These are phyloP conservation scores for Medicago arabica DNA, from an alignment of 306 rosid species.

Conservation along the genomic window DNA sequence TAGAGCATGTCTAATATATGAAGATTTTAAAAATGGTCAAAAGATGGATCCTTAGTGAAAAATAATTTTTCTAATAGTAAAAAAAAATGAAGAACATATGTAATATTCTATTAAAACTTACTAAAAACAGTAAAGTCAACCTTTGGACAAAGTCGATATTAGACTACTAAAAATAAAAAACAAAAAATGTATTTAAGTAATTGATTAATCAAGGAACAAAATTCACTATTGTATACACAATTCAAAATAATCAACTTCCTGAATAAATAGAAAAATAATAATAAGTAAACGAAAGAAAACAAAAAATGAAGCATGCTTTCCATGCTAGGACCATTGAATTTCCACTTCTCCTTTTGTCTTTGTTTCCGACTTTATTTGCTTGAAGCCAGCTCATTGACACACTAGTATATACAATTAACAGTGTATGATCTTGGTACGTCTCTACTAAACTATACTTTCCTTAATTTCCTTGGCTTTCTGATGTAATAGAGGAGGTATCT, in stretches of 20 bases:
- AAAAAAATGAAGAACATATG: too few relatives aligned
- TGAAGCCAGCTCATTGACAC: slow-evolving; percentile 16
- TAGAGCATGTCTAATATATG: too few relatives aligned
- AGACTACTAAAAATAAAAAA: too few relatives aligned
- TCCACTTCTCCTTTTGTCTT: slow-evolving; percentile 14
- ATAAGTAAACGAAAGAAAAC: neutral
- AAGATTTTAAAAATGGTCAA: too few relatives aligned
- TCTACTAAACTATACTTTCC: slow-evolving; percentile 33
- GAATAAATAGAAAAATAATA: slow-evolving; percentile 3
- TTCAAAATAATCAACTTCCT: slow-evolving; percentile 42
- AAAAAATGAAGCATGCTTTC: slow-evolving; percentile 28
- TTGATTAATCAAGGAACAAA: neutral
- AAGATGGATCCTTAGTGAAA: too few relatives aligned
- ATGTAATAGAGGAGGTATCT: slow-evolving; percentile 50
- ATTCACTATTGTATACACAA: slow-evolving; percentile 42
- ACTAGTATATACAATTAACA: slow-evolving; percentile 52
- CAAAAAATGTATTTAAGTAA: neutral
- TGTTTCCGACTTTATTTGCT: neutral
- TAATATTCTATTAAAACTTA: too few relatives aligned
- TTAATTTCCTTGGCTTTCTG: slow-evolving; percentile 39
- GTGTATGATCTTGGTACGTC: slow-evolving; percentile 1
- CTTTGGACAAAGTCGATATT: too few relatives aligned
- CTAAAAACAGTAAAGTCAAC: too few relatives aligned
- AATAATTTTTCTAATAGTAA: too few relatives aligned
- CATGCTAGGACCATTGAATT: slow-evolving; percentile 40